Base-by-base conservation (phyloP, 192 early-diverging fungal genomes). In the Mortierella alpina region DNA sequence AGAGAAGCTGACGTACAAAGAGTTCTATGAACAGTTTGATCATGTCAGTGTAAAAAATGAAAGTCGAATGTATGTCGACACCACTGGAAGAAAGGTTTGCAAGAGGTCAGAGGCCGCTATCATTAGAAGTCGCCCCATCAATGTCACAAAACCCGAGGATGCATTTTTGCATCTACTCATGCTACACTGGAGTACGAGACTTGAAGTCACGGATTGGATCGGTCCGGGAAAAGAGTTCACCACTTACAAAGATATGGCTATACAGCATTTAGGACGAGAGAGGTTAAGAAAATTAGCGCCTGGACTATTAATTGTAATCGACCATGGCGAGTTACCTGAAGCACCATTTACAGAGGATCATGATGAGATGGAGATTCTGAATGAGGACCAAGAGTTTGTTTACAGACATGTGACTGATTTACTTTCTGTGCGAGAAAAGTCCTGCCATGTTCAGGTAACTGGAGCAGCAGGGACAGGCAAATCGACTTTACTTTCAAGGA, bases 391-490 rank as follows among this genome's bases (percentile, higher is more conserved):
- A n/a, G 52, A 44, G 5, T 57, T 70, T 60, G 39, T 62, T 14
- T 58, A 70, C 2, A 41, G 9, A 41, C 50, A 62, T 10, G 1
- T 17, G 23, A 8, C 40, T 2, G 9, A 49, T 31, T 9, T 54
- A 14, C 41, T 13, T n/a, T 14, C 14, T 5, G 0, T 7, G 17
- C 45, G 62, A 12, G 59, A 57, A 31, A n/a, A n/a, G n/a, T n/a
- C n/a, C n/a, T 70, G 68, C 39, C 39, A 15, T 0, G 62, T 70
- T 51, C 44, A 67, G 5, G 64, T 74, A 18, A 74, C 72, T 54
- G 72, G 72, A 12, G 44, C 64, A 5, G 72, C 72, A 11, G 72
- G 64, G 4, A 66, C 64, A 23, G 72, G 72, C 0, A 74, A 62
- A 20, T 74, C 72, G 2, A 58, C 58, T 0, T n/a, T 74, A 22